Evolutionary conservation across 2,329 filamentous ascomycete genomes (phyloP).

Genomic region (Fusarium azukiicola): DNA sequence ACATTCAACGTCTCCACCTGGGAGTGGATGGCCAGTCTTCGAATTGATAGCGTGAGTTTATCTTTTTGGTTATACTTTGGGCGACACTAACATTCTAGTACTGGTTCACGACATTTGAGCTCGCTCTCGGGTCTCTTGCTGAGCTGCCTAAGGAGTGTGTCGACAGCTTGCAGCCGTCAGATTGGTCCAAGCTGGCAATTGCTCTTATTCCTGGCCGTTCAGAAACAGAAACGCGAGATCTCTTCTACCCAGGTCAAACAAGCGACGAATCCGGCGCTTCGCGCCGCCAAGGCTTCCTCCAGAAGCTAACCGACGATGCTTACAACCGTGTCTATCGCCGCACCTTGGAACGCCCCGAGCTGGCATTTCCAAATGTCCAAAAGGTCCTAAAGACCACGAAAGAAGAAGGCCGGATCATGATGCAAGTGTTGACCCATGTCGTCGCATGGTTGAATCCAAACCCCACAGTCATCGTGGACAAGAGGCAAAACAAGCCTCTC

Average conservation of each 20-base stretch:
- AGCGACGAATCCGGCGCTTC: not conserved
- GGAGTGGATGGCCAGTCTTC: constrained; percentile 20
- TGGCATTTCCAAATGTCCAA: constrained; percentile 4
- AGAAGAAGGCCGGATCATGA: constrained; percentile 7
- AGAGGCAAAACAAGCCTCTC: constrained; percentile 20
- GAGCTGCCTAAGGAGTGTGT: not conserved
- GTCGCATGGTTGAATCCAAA: constrained; percentile 12
- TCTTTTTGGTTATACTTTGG: no score
- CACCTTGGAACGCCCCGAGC: not conserved
- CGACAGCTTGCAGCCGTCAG: not conserved
- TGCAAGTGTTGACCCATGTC: constrained; percentile 5
- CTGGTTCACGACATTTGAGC: constrained; percentile 11
- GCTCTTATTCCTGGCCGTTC: not conserved
- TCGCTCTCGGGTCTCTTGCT: not conserved
- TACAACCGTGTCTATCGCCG: not conserved
- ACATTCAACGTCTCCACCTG: constrained; percentile 26
- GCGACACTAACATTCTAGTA: not conserved
- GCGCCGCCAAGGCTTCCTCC: not conserved
- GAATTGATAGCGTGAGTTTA: constrained; percentile 9
- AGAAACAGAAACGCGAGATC: not conserved
- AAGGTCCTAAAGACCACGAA: not conserved
- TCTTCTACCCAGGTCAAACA: not conserved
- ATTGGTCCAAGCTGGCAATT: not conserved
- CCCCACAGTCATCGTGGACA: not conserved
- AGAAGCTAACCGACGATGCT: not conserved